A percentile compares a stretch with the other conserved stretches of the same genome.
phyloP scores from a whole-genome alignment of 495 filamentous ascomycete species.

The Ascobolus immersus region DNA sequence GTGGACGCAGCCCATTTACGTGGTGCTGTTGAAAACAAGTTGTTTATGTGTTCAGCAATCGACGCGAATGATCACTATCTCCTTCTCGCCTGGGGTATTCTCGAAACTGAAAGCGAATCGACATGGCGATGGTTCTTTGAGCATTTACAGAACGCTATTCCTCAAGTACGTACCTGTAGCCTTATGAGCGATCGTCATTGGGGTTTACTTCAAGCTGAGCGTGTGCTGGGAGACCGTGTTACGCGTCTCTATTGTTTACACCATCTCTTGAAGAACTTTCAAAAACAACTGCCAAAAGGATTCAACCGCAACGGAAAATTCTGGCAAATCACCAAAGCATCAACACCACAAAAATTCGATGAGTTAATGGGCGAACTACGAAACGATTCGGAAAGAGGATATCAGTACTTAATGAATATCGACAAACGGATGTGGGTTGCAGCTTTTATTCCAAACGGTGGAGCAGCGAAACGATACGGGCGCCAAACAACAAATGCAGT shows the following conservation, averaged over 20 bases:
- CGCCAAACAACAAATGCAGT: not conserved
- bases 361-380: not conserved
- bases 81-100: slow-evolving; percentile 3
- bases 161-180: too few relatives aligned
- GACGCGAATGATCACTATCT: slow-evolving; percentile 3
- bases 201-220: not conserved
- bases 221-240: not conserved
- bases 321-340: not conserved
- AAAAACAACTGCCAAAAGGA: too few relatives aligned
- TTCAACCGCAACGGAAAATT: too few relatives aligned
- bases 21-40: not conserved
- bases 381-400: not conserved
- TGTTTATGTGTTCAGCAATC: slow-evolving; percentile 2
- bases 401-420: not conserved
- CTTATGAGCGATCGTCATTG: slow-evolving; percentile 5
- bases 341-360: not conserved
- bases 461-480: slow-evolving; percentile 1
- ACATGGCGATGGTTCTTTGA: slow-evolving; percentile 3
- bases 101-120: slow-evolving; percentile 4
- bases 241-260: not conserved
- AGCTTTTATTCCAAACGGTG: slow-evolving; percentile 2
- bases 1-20: slow-evolving; percentile 4
- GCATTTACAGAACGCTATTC: too few relatives aligned
- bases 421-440: slow-evolving; percentile 2
- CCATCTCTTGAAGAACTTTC: not conserved